Conservation (phyloP, 495 filamentous ascomycete species). For the Pyronema omphalodes region DNA sequence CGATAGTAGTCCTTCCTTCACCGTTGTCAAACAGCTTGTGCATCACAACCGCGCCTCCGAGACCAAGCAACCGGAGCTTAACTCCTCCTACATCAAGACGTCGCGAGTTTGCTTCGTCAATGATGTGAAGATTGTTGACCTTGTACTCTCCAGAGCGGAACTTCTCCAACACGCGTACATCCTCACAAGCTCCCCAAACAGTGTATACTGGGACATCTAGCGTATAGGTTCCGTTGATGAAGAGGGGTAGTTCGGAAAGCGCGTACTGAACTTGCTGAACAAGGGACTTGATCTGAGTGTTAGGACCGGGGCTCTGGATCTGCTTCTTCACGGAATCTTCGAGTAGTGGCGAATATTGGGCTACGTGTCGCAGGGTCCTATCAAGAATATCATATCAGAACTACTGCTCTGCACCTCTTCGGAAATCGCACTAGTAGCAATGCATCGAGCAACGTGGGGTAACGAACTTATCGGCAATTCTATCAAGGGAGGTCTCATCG, state of each 20-base stretch:
- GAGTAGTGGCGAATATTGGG: slow-evolving; percentile 92
- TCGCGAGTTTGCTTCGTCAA: slow-evolving; percentile 92
- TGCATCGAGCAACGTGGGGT: not conserved
- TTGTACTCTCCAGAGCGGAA: slow-evolving; percentile 97
- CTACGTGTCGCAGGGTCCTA: slow-evolving; percentile 94
- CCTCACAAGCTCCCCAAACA: slow-evolving; percentile 98
- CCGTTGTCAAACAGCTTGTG: slow-evolving; percentile 99
- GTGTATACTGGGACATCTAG: slow-evolving; percentile 95
- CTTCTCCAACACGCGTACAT: slow-evolving; percentile 94
- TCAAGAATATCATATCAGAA: slow-evolving; percentile 20
- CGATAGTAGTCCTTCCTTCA: slow-evolving; percentile 93
- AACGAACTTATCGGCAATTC: slow-evolving; percentile 95
- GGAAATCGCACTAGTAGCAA: slow-evolving; percentile 12
- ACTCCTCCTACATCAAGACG: slow-evolving; percentile 87
- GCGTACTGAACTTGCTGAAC: slow-evolving; percentile 45
- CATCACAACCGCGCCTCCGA: slow-evolving; percentile 97
- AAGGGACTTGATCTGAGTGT: slow-evolving; percentile 66
- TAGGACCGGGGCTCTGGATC: slow-evolving; percentile 38
- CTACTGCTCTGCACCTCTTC: slow-evolving; percentile 7
- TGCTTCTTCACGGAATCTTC: slow-evolving; percentile 70
- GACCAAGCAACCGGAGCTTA: slow-evolving; percentile 81
- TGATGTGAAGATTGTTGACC: slow-evolving; percentile 90
- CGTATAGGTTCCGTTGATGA: slow-evolving; percentile 71
- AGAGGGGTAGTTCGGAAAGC: slow-evolving; percentile 82
- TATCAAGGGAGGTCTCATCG: slow-evolving; percentile 83